phyloP scores from a whole-genome alignment of 768 basidiomycete genomes.

The Mycena albidolilacea region DNA sequence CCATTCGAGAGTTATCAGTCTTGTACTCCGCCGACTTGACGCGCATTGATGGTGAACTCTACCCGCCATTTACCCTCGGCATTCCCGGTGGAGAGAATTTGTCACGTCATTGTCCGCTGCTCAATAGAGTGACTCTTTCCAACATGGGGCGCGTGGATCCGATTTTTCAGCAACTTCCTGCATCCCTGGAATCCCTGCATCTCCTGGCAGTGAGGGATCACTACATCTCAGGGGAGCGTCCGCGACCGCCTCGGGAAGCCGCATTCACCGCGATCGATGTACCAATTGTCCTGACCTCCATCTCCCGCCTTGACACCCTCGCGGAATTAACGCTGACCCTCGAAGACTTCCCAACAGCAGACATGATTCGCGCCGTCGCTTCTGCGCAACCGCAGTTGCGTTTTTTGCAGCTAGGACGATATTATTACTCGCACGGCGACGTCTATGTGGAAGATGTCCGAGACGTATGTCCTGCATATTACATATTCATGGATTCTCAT shows the following conservation, averaged over 20 bases:
- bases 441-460: not conserved
- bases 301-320: not conserved
- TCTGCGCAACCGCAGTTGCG: not conserved
- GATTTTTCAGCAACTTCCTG: conserved; percentile 5
- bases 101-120: not conserved
- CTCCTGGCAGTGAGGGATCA: not conserved
- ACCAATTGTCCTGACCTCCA: not conserved
- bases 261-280: not conserved
- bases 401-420: not conserved
- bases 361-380: not conserved
- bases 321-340: not conserved
- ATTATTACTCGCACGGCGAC: not conserved
- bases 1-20: not conserved
- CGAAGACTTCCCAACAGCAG: not conserved
- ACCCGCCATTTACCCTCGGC: conserved; percentile 8
- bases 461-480: not conserved
- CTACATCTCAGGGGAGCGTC: not conserved
- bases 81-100: not conserved
- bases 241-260: not conserved
- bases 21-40: conserved; percentile 10
- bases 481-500: too few relatives aligned
- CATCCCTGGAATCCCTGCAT: not conserved
- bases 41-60: not conserved
- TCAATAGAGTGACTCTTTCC: not conserved
- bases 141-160: not conserved